phyloP scores from a whole-genome alignment of 2,329 filamentous ascomycete species.

The Aureobasidium sp. region DNA sequence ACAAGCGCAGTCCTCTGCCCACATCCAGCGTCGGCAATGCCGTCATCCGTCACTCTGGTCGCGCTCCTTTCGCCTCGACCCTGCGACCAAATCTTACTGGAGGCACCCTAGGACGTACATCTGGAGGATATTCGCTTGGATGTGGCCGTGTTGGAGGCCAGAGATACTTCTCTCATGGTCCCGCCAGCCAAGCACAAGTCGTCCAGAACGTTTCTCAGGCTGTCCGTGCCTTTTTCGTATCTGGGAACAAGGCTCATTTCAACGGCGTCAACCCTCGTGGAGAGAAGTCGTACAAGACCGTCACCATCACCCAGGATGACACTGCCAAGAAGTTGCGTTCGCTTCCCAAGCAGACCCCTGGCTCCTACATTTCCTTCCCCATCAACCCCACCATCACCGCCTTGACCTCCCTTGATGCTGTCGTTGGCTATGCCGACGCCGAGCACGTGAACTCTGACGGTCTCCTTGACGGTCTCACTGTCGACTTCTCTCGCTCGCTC shows the following conservation, averaged over 20 bases:
- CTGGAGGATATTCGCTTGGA: constrained; percentile 73
- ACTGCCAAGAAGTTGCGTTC: constrained; percentile 60
- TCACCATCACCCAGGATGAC: constrained; percentile 70
- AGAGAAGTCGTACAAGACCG: constrained; percentile 69
- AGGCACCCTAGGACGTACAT: constrained; percentile 73
- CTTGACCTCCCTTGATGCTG: constrained; percentile 61
- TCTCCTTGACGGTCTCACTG: constrained; percentile 75
- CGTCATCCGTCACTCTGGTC: constrained; percentile 59
- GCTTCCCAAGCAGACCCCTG: constrained; percentile 53
- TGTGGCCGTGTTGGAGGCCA: constrained; percentile 65
- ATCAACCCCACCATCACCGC: constrained; percentile 86
- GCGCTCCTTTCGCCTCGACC: constrained; percentile 79
- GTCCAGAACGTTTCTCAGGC: constrained; percentile 93
- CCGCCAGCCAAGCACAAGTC: constrained; percentile 79
- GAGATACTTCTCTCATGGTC: constrained; percentile 84
- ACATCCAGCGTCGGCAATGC: constrained; percentile 50
- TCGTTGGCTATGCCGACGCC: constrained; percentile 43
- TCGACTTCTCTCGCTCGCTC: constrained; percentile 80
- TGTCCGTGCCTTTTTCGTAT: constrained; percentile 85
- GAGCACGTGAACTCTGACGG: constrained; percentile 65
- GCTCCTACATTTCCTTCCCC: constrained; percentile 82
- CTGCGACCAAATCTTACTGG: constrained; percentile 89
- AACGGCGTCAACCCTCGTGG: constrained; percentile 69
- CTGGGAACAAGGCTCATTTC: constrained; percentile 80
- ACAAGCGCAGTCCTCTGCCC: constrained; percentile 42